Conservation (phyloP, 306 rosid species). For the Dryas drummondii region DNA sequence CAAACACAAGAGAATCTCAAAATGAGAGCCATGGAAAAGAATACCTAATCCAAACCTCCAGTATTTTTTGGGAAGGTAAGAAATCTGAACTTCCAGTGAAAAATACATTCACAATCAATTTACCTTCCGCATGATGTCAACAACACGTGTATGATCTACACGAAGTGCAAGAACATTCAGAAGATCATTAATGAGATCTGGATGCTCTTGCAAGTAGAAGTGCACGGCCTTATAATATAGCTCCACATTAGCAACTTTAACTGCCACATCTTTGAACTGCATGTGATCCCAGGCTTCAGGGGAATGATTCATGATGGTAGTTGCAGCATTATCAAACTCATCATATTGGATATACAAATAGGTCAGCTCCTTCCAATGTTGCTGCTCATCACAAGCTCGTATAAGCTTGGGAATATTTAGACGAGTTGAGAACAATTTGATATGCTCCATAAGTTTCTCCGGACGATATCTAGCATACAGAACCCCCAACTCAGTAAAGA, state of each 20-base stretch:
- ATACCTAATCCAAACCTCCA: background rate
- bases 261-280: conserved; percentile 94
- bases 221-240: conserved; percentile 95
- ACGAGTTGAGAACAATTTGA: conserved; percentile 88
- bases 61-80: background rate
- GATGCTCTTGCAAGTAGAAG: conserved; percentile 98
- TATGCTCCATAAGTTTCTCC: conserved; percentile 99
- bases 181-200: conserved; percentile 95
- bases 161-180: conserved; percentile 97
- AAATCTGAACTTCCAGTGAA: conserved; percentile 9
- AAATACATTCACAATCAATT: conserved; percentile 11
- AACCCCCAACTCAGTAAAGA: conserved; percentile 98
- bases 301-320: conserved; percentile 98
- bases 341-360: conserved; percentile 96
- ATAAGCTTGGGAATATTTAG: conserved; percentile 97
- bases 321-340: conserved; percentile 97
- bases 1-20: background rate
- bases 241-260: conserved; percentile 96
- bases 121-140: conserved; percentile 99
- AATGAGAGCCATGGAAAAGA: conserved; percentile 14
- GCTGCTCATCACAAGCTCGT: conserved; percentile 98
- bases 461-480: conserved; percentile 98
- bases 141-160: conserved; percentile 98
- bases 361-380: conserved; percentile 97
- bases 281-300: conserved; percentile 99